These are phyloP conservation scores for Penicillium olsonii DNA, from an alignment of 2,329 filamentous ascomycete genomes.

Conservation along the genomic window DNA sequence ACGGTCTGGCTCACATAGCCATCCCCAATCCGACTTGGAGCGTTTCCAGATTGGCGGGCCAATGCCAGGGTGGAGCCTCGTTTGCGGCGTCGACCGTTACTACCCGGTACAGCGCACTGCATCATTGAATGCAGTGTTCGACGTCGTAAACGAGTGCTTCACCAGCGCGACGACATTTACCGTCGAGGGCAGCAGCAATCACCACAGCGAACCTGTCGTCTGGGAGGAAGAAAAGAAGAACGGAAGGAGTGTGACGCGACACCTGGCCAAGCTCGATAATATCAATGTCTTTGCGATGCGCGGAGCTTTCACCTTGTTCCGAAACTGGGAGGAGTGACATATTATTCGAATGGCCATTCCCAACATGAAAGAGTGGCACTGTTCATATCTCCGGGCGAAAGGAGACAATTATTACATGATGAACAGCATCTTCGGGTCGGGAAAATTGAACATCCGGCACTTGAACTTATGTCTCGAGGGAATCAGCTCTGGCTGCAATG, in stretches of 20 bases:
- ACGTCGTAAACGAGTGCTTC: constrained; percentile 61
- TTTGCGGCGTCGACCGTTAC: constrained; percentile 25
- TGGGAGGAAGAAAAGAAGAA: too few relatives aligned
- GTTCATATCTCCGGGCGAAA: constrained; percentile 65
- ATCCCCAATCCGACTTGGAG: too few relatives aligned
- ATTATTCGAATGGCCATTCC: constrained; percentile 65
- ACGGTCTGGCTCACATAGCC: too few relatives aligned
- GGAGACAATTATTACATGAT: constrained; percentile 74
- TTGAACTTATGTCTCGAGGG: constrained; percentile 71
- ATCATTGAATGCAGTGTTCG: constrained; percentile 69
- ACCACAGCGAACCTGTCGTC: constrained; percentile 34
- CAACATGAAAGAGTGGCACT: constrained; percentile 59
- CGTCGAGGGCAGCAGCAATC: constrained; percentile 74
- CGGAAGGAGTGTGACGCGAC: constrained; percentile 2
- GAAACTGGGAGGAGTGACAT: constrained; percentile 63
- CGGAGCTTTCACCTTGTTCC: constrained; percentile 76
- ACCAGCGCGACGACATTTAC: constrained; percentile 67
- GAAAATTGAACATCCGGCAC: constrained; percentile 58
- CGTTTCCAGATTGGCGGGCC: too few relatives aligned
- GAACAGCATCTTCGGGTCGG: constrained; percentile 60
- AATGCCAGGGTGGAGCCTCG: neutral
- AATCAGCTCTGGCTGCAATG: too few relatives aligned
- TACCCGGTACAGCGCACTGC: constrained; percentile 60
- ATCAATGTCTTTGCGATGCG: constrained; percentile 70
- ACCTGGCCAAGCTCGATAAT: constrained; percentile 53